Evolutionary conservation across 2,329 filamentous ascomycete species (phyloP).

Genomic region (Zymoseptoria brevis): DNA sequence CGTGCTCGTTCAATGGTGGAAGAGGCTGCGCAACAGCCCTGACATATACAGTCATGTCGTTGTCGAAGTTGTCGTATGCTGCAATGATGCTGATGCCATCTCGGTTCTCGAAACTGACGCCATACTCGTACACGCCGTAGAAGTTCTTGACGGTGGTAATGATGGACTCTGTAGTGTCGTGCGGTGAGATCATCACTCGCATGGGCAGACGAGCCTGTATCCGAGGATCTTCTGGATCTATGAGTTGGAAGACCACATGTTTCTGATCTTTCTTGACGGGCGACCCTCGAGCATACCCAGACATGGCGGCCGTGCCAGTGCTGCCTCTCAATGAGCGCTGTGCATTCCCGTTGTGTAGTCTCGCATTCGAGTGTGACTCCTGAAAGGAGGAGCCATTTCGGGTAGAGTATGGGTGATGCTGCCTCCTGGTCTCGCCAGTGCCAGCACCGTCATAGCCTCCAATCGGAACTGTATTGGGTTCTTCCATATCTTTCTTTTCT

Average conservation of each 20-base stretch:
- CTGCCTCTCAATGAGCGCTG: conserved; percentile 17
- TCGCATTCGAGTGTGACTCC: conserved; percentile 11
- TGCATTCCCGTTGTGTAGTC: conserved; percentile 5
- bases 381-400: conserved; percentile 20
- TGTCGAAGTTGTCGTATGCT: conserved; percentile 87
- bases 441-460: conserved; percentile 15
- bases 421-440: conserved; percentile 21
- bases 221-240: conserved; percentile 35
- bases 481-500: conserved; percentile 26
- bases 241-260: conserved; percentile 70
- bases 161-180: conserved; percentile 96
- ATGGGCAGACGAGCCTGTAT: conserved; percentile 64
- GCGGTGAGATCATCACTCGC: conserved; percentile 83
- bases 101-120: conserved; percentile 91
- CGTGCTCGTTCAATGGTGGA: conserved; percentile 14
- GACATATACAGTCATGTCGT: conserved; percentile 91
- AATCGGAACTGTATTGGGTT: conserved; percentile 30
- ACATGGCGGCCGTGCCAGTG: conserved; percentile 13
- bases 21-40: conserved; percentile 38
- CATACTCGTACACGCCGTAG: conserved; percentile 85
- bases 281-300: conserved; percentile 23
- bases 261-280: conserved; percentile 44
- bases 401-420: conserved; percentile 29
- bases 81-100: conserved; percentile 86
- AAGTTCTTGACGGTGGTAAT: conserved; percentile 98